Evolutionary conservation across 257 asterid genomes (phyloP), one percentile per base, ranked within the genome.

Genomic region (Fraxinus pennsylvanica): DNA sequence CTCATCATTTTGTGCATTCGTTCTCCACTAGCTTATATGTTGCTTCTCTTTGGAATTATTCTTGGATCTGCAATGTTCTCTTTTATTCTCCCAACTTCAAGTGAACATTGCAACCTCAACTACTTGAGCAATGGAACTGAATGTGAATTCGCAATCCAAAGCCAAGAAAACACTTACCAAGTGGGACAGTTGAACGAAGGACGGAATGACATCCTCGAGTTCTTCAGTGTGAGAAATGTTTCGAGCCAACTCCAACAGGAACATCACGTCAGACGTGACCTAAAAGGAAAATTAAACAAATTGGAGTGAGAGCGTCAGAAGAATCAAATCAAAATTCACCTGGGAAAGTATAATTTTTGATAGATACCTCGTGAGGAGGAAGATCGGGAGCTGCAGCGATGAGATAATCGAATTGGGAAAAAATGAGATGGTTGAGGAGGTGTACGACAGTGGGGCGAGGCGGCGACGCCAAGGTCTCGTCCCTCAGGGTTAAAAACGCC

Each of bases 401-500:
- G 59, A 93, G 87, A 72, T 80, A 30, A 63, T 85, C 80, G 10
- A 88, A 88, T 76, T 91, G 98, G 83, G 90, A 90, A 50, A 91
- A 83, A 66, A 93, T 70, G 45, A 91, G 88, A 74, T 74, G 86
- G 79, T 87, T 72, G 76, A 93, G 86, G 73, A 89, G 90, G 75
- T 71, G 87, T 72, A 88, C 73, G 73, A 88, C 76, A 35, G 84
- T 68, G 75, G 83, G 19, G 21, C 63, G 79, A 9, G 88, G 84
- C 4, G 92, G 93, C 32, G 87, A 80, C 47, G 84, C 84, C 84
- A 81, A 83, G 76, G 81, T 86, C 84, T 93, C 98, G 79, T 90
- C 98, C 81, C 98, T 85, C 78, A 91, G 81, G 25, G 94, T 87
- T 72, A 91, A 83, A 83, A 93, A 93, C 85, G 96, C 89, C 78